A percentile compares a stretch with the other conserved stretches of the same genome.
These are phyloP conservation scores for Colletotrichum sp. DNA, from an alignment of 2,329 filamentous ascomycete genomes.

Conservation along the genomic window DNA sequence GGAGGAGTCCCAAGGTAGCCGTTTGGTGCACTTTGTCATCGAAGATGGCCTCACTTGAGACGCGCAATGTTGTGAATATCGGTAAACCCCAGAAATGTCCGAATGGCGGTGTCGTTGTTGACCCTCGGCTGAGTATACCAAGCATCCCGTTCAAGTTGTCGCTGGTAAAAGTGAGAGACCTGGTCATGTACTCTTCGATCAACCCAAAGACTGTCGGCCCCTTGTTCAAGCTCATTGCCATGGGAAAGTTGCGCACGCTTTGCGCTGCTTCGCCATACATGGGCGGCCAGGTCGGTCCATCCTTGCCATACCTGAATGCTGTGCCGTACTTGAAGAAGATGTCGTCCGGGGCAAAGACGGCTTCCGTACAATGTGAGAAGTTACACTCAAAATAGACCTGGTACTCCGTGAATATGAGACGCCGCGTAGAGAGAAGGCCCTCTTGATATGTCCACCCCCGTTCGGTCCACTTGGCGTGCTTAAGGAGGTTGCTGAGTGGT, in stretches of 20 bases:
- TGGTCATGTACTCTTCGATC: background rate
- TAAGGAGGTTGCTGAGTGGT: slow-evolving; percentile 16
- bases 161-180: background rate
- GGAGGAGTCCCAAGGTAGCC: background rate
- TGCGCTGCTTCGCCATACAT: background rate
- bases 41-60: background rate
- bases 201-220: background rate
- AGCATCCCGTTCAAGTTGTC: background rate
- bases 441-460: slow-evolving; percentile 47
- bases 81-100: background rate
- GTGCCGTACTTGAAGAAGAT: background rate
- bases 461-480: slow-evolving; percentile 38
- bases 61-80: background rate
- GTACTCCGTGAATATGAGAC: slow-evolving; percentile 42
- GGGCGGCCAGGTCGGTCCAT: background rate
- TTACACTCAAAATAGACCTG: slow-evolving; percentile 46
- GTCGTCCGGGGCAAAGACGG: background rate
- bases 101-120: background rate
- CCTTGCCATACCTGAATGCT: background rate
- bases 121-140: background rate
- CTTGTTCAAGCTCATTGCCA: background rate
- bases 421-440: slow-evolving; percentile 37
- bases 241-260: background rate
- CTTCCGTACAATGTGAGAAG: slow-evolving; percentile 5
- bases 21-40: background rate